Evolutionary conservation across 139 green algal species (phyloP).

Genomic region (Chlamydomonas sp.): DNA sequence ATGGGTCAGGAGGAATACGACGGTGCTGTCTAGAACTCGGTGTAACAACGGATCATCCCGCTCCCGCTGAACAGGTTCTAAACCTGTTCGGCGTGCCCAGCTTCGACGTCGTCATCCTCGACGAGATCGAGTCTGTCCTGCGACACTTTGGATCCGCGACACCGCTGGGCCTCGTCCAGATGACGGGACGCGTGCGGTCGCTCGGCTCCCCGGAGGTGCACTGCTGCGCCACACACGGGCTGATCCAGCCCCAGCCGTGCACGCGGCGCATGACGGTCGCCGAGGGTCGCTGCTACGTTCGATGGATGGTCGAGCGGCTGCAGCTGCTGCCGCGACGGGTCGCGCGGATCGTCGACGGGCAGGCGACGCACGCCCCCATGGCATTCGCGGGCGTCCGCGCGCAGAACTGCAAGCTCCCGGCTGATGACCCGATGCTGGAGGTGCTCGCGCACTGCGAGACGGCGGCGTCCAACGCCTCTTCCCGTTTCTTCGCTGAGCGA

Average conservation of each 20-base stretch:
- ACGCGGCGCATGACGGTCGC: neutral
- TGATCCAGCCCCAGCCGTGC: too few species aligned
- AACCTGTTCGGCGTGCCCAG: neutral
- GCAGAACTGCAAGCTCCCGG: neutral
- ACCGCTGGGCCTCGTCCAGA: neutral
- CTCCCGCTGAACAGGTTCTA: constrained; percentile 9
- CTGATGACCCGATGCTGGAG: neutral
- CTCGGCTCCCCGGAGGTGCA: neutral
- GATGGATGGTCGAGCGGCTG: neutral
- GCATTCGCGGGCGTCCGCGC: neutral
- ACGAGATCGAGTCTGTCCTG: constrained; percentile 1
- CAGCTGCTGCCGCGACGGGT: too few species aligned
- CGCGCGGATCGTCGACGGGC: too few species aligned
- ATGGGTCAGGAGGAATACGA: neutral
- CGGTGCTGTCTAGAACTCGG: neutral
- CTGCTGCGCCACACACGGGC: neutral
- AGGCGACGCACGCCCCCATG: too few species aligned
- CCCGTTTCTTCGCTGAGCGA: neutral
- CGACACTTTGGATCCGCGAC: neutral
- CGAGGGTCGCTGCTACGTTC: neutral
- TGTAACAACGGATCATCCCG: neutral
- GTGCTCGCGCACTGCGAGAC: neutral
- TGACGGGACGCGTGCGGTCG: constrained; percentile 2
- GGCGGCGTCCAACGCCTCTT: neutral
- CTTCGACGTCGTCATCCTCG: neutral